phyloP scores from a whole-genome alignment of 306 rosid genomes.

The Arachis stenosperma region DNA sequence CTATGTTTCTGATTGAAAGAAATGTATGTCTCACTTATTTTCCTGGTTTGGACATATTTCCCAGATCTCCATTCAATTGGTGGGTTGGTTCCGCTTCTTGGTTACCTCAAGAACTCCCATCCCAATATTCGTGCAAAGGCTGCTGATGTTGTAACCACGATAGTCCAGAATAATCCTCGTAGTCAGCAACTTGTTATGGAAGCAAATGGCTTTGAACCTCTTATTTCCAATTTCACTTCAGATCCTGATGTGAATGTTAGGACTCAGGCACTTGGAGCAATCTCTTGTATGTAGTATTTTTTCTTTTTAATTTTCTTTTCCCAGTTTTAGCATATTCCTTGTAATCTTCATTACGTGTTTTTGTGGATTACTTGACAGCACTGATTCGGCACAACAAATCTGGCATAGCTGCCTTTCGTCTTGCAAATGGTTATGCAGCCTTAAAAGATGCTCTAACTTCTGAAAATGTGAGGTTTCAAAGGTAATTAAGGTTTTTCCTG shows the following conservation, averaged over 20 bases:
- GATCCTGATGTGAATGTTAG: constrained; percentile 81
- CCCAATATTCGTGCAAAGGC: constrained; percentile 95
- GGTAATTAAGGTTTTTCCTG: constrained; percentile 49
- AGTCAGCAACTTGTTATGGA: constrained; percentile 95
- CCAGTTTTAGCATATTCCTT: neutral
- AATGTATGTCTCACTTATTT: constrained; percentile 38
- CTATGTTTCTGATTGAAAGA: neutral
- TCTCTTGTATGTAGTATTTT: constrained; percentile 69
- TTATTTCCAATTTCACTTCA: constrained; percentile 66
- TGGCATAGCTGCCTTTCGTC: constrained; percentile 74
- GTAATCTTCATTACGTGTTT: constrained; percentile 27
- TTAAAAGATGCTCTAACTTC: constrained; percentile 75
- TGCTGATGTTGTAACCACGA: constrained; percentile 86
- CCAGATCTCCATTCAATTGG: constrained; percentile 88
- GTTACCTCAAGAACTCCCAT: constrained; percentile 77
- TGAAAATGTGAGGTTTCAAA: constrained; percentile 87
- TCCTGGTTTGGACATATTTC: constrained; percentile 23
- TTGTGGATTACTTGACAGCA: constrained; percentile 55
- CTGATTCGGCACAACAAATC: constrained; percentile 83
- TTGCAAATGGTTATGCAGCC: constrained; percentile 88
- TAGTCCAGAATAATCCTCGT: constrained; percentile 88
- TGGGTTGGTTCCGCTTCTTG: constrained; percentile 85
- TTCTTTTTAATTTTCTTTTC: neutral
- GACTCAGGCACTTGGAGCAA: constrained; percentile 85
- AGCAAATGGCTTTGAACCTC: constrained; percentile 88